These are phyloP conservation scores for Daucus carota DNA, from an alignment of 129 eudicot genomes.

Conservation along the genomic window DNA sequence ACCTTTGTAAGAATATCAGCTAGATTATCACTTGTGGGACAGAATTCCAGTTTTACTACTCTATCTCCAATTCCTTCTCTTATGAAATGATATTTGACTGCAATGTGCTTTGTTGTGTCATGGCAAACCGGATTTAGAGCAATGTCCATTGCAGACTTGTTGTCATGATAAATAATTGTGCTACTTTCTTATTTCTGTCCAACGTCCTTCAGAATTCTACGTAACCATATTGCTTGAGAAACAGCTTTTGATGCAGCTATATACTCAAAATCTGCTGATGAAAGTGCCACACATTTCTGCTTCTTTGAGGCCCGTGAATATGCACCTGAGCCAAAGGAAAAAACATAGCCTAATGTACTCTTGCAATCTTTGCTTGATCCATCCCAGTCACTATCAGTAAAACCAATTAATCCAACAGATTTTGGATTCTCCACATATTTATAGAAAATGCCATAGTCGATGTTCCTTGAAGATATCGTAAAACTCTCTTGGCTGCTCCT, in stretches of 20 bases:
- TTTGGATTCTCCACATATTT: not conserved
- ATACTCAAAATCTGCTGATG: not conserved
- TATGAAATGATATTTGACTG: too few species aligned
- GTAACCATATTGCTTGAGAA: not conserved
- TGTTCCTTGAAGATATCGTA: not conserved
- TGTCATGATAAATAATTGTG: not conserved
- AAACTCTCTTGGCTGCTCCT: not conserved
- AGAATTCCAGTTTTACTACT: too few species aligned
- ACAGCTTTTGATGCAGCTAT: not conserved
- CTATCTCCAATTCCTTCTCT: too few species aligned
- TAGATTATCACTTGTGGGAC: too few species aligned
- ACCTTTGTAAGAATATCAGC: too few species aligned
- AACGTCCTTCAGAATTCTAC: not conserved
- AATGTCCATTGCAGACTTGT: not conserved
- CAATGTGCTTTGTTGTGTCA: too few species aligned
- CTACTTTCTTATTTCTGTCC: not conserved
- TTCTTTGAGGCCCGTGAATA: not conserved
- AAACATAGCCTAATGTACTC: not conserved
- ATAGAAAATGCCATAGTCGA: not conserved
- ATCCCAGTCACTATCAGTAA: not conserved
- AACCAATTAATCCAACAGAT: not conserved
- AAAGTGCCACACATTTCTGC: not conserved
- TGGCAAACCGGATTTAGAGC: not conserved
- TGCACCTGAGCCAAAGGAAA: not conserved
- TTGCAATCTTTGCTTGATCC: not conserved